Base-by-base conservation (phyloP, 805 yeast species). In the Candida coquimbonensis region DNA sequence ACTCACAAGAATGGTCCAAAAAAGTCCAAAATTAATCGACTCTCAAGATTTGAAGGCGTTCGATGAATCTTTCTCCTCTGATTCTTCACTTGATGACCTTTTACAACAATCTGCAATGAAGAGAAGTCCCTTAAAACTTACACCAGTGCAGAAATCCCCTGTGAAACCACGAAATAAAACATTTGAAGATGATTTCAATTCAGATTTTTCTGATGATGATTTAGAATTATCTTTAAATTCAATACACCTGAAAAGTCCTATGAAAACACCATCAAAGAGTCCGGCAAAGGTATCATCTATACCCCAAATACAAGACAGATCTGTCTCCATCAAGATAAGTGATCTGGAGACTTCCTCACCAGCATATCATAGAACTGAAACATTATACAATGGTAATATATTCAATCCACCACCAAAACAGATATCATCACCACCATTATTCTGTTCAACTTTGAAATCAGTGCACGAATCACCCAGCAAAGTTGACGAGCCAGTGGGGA, bases 331-430 rank as follows among this genome's bases (percentile, higher is more conserved):
- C 17, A 44, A 42, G n/a, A 45, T 45, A 14, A 45, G 48, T 24
- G 62, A 52, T 1, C 47, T 52, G 25, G 61, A 57, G 45, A 50
- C 57, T 1, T 58, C 63, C 2, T 60, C 64, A 1, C 64, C 64
- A 2, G 35, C 56, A 7, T 58, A 55, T 40, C 64, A 60, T 38
- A 47, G 54, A 36, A 49, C 53, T 4, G 63, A 59, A 41, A 60
- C 41, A 7, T n/a, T 39, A 31, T 29, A 19, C 36, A 27, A 39
- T 1, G 19, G 26, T 13, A 26, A 7, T 9, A 6, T 13, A 8
- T 37, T 24, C 25, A 37, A 34, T 9, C 21, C 27, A 17, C 29
- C 25, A 11, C 16, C 19, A 32, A 25, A 34, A 14, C 38, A 29
- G 13, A 7, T 35, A 3, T 12, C 42, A 0, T 37, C 48, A 4